These are phyloP conservation scores for Haematococcus sp. DNA, from an alignment of 139 green algal genomes.

Conservation along the genomic window DNA sequence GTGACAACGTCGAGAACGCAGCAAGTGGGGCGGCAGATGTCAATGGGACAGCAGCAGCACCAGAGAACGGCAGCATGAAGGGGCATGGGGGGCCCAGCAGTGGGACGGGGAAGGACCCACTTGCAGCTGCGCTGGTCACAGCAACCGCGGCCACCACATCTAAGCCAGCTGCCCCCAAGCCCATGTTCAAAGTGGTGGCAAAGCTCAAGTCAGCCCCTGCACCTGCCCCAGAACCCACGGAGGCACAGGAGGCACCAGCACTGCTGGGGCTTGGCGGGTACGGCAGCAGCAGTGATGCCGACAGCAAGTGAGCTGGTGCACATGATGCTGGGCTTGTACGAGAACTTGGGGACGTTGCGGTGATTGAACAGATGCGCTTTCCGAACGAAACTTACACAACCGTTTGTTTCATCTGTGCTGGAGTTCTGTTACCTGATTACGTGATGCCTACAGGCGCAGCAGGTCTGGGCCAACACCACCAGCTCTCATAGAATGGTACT, in stretches of 20 bases:
- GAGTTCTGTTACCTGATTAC: too few species aligned
- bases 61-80: neutral
- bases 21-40: neutral
- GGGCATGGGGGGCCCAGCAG: neutral
- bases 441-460: too few species aligned
- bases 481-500: too few species aligned
- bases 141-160: neutral
- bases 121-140: neutral
- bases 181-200: slow-evolving; percentile 23
- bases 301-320: too few species aligned
- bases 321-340: too few species aligned
- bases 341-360: too few species aligned
- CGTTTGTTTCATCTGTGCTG: too few species aligned
- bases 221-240: neutral
- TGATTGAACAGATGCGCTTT: too few species aligned
- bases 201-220: slow-evolving; percentile 18
- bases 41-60: neutral
- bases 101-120: neutral
- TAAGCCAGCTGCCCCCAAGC: slow-evolving; percentile 7
- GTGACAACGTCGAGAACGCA: neutral
- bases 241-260: neutral
- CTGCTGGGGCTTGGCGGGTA: slow-evolving; percentile 30
- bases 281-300: slow-evolving; percentile 18
- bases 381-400: too few species aligned
- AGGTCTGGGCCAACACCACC: too few species aligned